Evolutionary conservation across 495 filamentous ascomycete genomes (phyloP), one percentile per base, ranked within the genome.

Genomic region (Sordaria brevicollis): DNA sequence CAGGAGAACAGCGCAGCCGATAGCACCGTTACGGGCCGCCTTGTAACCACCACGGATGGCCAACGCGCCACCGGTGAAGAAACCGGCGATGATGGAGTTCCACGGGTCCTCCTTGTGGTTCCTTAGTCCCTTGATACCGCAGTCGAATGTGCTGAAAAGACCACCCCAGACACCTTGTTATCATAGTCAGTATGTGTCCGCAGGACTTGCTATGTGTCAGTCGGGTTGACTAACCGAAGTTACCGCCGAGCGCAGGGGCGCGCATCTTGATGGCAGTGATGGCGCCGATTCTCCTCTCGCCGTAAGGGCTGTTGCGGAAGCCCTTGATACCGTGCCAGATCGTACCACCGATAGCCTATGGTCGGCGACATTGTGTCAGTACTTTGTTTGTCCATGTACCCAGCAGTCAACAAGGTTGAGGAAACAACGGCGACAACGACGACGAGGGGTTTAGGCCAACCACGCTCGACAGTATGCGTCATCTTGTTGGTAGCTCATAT

Each of bases 271-370:
- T 94, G 35, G 95, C 95, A 74, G 96, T 97, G 81, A 99, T 82
- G 57, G 96, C 93, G 74, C 96, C 95, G 84, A 98, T 93, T 80
- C 94, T 86, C 75, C 95, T 88, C 86, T 98, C 96, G 75, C 95
- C 95, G 80, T 96, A 93, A 66, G 87, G 87, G 72, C 86, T 88
- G 85, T 97, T 97, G 62, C 94, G 83, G 84, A 92, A 97, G 68
- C 94, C 95, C 84, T 99, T 99, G 65, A 99, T 89, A 75, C 96
- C 96, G 82, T 99, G 95, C 95, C 95, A 99, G 79, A 98, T 89
- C 69, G 91, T 89, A 77, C 95, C 95, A 76, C 95, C 95, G 73
- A 99, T 93, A 69, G 90, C 89, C 89, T 92, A 73, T 9, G 1
- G 25, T 62, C 13, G 25, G 49, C 49, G 25, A 62, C 49, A 62